A percentile compares a stretch with the other conserved stretches of the same genome.
Evolutionary conservation across 257 asterid genomes (phyloP).

Genomic region (Thymus mandschuricus): DNA sequence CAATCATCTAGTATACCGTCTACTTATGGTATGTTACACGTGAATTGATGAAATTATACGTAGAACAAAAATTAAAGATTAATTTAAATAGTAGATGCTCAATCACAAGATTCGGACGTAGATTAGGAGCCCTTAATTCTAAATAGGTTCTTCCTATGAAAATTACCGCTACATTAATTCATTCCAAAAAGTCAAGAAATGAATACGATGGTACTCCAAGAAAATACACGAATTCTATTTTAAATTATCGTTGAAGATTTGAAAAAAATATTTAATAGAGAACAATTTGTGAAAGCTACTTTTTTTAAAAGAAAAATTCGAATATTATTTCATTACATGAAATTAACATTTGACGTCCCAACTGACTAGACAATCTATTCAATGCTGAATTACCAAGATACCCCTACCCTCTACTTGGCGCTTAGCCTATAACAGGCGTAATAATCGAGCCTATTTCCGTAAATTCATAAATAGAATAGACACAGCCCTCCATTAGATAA

Average conservation of each 20-base stretch:
- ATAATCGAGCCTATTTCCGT: conserved; percentile 16
- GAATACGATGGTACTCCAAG: neutral
- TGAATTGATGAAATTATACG: neutral
- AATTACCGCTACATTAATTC: too few species aligned
- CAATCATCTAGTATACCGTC: neutral
- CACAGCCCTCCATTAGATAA: conserved; percentile 33
- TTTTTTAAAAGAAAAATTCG: neutral
- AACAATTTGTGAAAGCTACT: conserved; percentile 11
- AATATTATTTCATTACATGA: neutral
- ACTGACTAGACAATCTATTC: conserved; percentile 11
- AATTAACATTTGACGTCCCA: conserved; percentile 29
- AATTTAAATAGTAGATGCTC: neutral
- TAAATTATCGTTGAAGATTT: neutral
- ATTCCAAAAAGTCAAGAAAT: conserved; percentile 12
- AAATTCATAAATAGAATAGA: neutral
- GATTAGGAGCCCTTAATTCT: neutral
- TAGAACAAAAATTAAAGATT: neutral
- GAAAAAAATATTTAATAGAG: neutral
- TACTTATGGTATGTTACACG: neutral
- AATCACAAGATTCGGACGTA: neutral
- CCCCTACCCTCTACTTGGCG: conserved; percentile 16
- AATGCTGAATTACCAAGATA: neutral
- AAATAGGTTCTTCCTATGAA: conserved; percentile 17
- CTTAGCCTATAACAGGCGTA: neutral
- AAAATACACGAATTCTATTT: neutral